A percentile compares a stretch with the other conserved stretches of the same genome.
phyloP scores from a whole-genome alignment of 228 moss, liverwort and hornwort species.

The Sphagnum fallax region DNA sequence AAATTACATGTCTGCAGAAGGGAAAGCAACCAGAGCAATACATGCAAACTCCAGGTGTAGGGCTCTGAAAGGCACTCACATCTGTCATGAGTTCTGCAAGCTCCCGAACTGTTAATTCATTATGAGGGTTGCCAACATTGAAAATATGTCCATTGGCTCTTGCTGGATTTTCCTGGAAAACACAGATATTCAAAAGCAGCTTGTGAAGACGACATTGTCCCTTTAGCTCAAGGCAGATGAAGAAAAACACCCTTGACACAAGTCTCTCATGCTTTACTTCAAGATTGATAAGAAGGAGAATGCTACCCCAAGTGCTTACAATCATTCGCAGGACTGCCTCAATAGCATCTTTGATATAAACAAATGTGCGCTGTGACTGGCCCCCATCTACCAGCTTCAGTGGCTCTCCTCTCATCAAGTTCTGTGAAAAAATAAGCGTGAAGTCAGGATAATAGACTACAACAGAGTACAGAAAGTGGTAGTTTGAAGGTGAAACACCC shows the following conservation, averaged over 20 bases:
- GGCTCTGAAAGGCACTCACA: slow-evolving; percentile 11
- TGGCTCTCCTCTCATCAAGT: slow-evolving; percentile 61
- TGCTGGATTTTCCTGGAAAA: slow-evolving; percentile 48
- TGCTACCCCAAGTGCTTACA: slow-evolving; percentile 15
- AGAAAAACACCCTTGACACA: not conserved
- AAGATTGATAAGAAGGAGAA: no score
- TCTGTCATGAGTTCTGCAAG: slow-evolving; percentile 52
- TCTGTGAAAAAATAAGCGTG: slow-evolving; percentile 15
- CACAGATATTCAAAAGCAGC: not conserved
- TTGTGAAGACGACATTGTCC: not conserved
- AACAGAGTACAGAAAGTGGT: no score
- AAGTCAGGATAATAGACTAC: not conserved
- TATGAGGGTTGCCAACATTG: slow-evolving; percentile 56
- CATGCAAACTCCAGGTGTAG: not conserved
- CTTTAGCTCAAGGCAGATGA: not conserved
- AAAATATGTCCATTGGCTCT: slow-evolving; percentile 61
- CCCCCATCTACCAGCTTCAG: slow-evolving; percentile 65
- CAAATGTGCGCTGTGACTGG: slow-evolving; percentile 51
- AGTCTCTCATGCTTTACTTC: not conserved
- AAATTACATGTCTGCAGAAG: not conserved
- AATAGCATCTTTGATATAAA: slow-evolving; percentile 67
- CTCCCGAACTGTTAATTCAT: slow-evolving; percentile 23
- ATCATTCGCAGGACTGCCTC: slow-evolving; percentile 54
- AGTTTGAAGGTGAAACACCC: no score
- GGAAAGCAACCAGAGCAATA: no score